These are phyloP conservation scores for Passiflora organensis DNA, from an alignment of 345 rosid species.

Conservation along the genomic window DNA sequence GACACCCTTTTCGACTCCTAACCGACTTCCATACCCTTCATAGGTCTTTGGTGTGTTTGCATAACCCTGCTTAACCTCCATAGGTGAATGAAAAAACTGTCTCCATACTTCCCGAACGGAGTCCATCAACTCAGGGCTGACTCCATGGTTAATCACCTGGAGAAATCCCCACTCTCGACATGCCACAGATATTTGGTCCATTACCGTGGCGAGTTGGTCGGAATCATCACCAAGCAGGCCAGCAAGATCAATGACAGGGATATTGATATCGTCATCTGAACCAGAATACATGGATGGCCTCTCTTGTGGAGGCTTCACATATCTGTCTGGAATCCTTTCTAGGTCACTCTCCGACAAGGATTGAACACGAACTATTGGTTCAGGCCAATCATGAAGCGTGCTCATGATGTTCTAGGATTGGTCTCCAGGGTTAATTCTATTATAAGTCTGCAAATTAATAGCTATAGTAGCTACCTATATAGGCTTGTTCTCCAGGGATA, in stretches of 20 bases:
- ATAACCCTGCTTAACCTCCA: slow-evolving; percentile 53
- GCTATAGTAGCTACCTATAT: too few relatives aligned
- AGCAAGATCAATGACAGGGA: slow-evolving; percentile 68
- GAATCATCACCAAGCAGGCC: slow-evolving; percentile 32
- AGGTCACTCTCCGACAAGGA: slow-evolving; percentile 59
- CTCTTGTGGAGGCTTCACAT: slow-evolving; percentile 55
- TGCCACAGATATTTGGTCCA: slow-evolving; percentile 32
- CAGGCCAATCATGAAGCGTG: slow-evolving; percentile 75
- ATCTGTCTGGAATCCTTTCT: slow-evolving; percentile 51
- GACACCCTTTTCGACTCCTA: slow-evolving; percentile 81
- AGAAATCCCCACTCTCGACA: slow-evolving; percentile 41
- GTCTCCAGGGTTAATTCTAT: too few relatives aligned
- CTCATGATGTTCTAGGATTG: slow-evolving; percentile 34
- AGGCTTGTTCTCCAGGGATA: too few relatives aligned
- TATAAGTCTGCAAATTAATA: too few relatives aligned
- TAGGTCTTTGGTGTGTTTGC: slow-evolving; percentile 36
- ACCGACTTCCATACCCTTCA: slow-evolving; percentile 18
- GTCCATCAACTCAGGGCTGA: slow-evolving; percentile 58
- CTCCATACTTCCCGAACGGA: slow-evolving; percentile 51
- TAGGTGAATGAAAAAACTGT: slow-evolving; percentile 30
- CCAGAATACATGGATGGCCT: slow-evolving; percentile 38
- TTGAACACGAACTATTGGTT: slow-evolving; percentile 89
- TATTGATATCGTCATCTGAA: slow-evolving; percentile 25
- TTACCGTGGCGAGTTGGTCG: slow-evolving; percentile 13
- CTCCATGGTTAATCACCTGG: slow-evolving; percentile 45